Percentiles rank a stretch among this genome's conserved stretches.
These are phyloP conservation scores for Camelina neglecta DNA, from an alignment of 345 rosid genomes.

Conservation along the genomic window DNA sequence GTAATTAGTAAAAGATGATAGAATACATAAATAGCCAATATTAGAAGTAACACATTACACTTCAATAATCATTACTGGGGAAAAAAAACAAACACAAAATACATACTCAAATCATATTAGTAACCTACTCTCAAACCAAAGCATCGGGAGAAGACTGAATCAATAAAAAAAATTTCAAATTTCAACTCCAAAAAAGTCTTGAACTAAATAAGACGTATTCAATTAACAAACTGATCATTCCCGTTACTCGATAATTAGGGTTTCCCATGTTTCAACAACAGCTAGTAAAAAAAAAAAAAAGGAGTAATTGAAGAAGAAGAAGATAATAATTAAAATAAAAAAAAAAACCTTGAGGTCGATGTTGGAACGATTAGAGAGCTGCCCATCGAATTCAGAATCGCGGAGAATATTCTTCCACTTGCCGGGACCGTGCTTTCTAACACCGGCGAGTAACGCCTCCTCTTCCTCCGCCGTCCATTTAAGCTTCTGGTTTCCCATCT, in stretches of 20 bases:
- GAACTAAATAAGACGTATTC: background rate
- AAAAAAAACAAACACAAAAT: background rate
- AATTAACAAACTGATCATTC: background rate
- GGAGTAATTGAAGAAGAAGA: background rate
- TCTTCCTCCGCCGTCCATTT: conserved; percentile 90
- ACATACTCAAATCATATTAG: background rate
- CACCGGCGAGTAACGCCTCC: conserved; percentile 71
- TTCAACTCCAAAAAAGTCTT: background rate
- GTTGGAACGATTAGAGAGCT: conserved; percentile 72
- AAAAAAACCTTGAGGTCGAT: conserved; percentile 78
- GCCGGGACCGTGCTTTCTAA: conserved; percentile 77
- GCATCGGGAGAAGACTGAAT: conserved; percentile 2
- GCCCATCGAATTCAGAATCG: conserved; percentile 70
- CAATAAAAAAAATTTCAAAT: background rate
- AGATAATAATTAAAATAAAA: background rate
- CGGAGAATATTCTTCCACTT: conserved; percentile 85
- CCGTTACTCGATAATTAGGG: conserved; percentile 18
- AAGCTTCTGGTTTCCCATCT: conserved; percentile 87
- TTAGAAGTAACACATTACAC: background rate
- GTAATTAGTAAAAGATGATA: no score
- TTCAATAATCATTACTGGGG: no score
- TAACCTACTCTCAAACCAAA: conserved; percentile 6
- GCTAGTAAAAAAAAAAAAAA: background rate
- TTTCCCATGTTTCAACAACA: conserved; percentile 1
- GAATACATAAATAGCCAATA: background rate